These are phyloP conservation scores for Biscutella laevigata DNA, from an alignment of 441 rosid species.

Conservation along the genomic window DNA sequence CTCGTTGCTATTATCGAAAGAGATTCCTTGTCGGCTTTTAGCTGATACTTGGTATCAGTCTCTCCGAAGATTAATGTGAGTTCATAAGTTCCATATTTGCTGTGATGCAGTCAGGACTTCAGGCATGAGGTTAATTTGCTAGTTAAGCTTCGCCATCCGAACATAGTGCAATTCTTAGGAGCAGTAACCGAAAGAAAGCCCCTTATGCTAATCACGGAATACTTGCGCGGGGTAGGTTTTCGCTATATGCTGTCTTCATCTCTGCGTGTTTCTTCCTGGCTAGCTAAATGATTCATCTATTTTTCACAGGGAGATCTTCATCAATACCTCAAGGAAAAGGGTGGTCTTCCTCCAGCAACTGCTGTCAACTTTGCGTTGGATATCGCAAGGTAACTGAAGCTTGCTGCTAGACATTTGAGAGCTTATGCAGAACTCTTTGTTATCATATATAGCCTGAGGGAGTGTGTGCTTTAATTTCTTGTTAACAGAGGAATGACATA, in stretches of 20 bases:
- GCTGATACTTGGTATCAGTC: not conserved
- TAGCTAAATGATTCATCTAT: conserved; percentile 12
- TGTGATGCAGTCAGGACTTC: conserved; percentile 82
- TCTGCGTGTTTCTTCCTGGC: conserved; percentile 5
- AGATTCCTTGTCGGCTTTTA: not conserved
- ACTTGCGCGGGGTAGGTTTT: conserved; percentile 74
- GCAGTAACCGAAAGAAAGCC: conserved; percentile 99
- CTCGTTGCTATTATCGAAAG: not conserved
- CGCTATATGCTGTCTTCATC: conserved; percentile 2
- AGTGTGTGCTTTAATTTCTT: conserved; percentile 13
- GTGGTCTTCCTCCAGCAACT: conserved; percentile 74
- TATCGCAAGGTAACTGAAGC: conserved; percentile 61
- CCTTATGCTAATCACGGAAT: conserved; percentile 91
- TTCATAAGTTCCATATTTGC: conserved; percentile 8
- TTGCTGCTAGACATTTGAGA: not conserved
- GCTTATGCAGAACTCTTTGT: not conserved
- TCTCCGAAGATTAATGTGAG: conserved; percentile 2
- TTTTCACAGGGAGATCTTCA: conserved; percentile 86
- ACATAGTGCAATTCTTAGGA: conserved; percentile 93
- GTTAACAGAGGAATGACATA: conserved; percentile 86
- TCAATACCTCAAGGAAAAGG: conserved; percentile 88
- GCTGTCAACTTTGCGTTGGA: conserved; percentile 90
- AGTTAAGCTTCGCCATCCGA: conserved; percentile 97
- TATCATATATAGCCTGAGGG: not conserved
- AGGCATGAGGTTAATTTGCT: conserved; percentile 96